phyloP scores from a whole-genome alignment of 495 filamentous ascomycete genomes.

The Talaromyces stipitatus region DNA sequence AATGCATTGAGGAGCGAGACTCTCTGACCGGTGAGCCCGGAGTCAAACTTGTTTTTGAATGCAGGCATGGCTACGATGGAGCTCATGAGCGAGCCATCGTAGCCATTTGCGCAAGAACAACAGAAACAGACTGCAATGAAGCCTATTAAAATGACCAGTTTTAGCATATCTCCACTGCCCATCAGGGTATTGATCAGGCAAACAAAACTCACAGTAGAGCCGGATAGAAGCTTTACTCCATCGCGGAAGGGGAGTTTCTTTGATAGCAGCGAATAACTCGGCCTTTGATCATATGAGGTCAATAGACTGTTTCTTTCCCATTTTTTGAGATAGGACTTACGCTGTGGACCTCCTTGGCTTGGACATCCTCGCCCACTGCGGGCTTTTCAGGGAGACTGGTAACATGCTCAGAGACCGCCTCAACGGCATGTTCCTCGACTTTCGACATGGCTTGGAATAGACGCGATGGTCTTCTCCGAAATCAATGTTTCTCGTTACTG shows the following conservation, averaged over 20 bases:
- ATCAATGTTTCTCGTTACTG: neutral
- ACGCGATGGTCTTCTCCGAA: neutral
- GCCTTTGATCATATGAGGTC: conserved; percentile 25
- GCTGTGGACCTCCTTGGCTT: neutral
- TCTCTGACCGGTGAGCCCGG: conserved; percentile 35
- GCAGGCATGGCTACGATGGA: conserved; percentile 35
- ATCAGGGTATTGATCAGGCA: neutral
- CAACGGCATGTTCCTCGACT: neutral
- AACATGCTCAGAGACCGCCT: neutral
- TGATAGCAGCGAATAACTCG: conserved; percentile 49
- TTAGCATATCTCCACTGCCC: neutral
- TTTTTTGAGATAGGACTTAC: neutral
- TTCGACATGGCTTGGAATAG: neutral
- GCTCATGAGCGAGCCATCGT: conserved; percentile 50
- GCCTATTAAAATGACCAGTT: conserved; percentile 8
- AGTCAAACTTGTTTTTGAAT: conserved; percentile 34
- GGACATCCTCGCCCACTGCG: neutral
- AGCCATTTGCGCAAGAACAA: conserved; percentile 49
- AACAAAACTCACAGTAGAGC: conserved; percentile 41
- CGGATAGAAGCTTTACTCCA: conserved; percentile 47
- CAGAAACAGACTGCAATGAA: conserved; percentile 29
- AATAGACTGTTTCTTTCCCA: neutral
- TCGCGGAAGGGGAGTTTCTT: conserved; percentile 46
- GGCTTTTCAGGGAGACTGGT: neutral
- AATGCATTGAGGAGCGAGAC: conserved; percentile 32